A percentile compares a stretch with the other conserved stretches of the same genome.
phyloP scores from a whole-genome alignment of 192 early-diverging fungal species.

The Funneliformis mosseae region DNA sequence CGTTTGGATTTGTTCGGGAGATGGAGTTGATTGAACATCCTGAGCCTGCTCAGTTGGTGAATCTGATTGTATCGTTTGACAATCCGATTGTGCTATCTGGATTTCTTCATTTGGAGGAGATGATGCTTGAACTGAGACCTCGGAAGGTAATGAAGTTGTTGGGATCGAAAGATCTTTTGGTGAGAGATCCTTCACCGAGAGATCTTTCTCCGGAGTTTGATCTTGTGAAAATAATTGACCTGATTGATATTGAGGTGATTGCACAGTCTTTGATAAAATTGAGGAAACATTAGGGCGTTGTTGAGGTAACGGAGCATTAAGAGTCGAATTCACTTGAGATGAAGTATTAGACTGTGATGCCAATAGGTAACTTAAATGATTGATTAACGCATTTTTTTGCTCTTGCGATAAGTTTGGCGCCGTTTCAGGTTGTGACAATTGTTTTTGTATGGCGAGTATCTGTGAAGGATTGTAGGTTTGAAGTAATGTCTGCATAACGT shows the following conservation, averaged over 20 bases:
- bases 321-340: not conserved
- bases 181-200: not conserved
- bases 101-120: not conserved
- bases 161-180: too few species aligned
- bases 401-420: not conserved
- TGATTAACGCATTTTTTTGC: slow-evolving; percentile 28
- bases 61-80: not conserved
- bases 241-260: slow-evolving; percentile 6
- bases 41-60: not conserved
- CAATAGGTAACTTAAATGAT: slow-evolving; percentile 12
- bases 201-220: not conserved
- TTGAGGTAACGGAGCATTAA: not conserved
- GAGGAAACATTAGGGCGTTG: not conserved
- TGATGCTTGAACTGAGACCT: not conserved
- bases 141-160: not conserved
- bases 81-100: not conserved
- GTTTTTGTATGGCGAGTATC: slow-evolving; percentile 24
- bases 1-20: not conserved
- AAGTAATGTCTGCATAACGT: slow-evolving; percentile 32
- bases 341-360: slow-evolving; percentile 2
- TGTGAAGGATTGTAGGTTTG: slow-evolving; percentile 30
- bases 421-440: slow-evolving; percentile 12
- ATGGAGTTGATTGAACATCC: not conserved
- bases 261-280: not conserved
- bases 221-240: not conserved